Percentiles rank a stretch among this genome's conserved stretches.
These are phyloP conservation scores for Leptodermis oblonga DNA, from an alignment of 257 asterid species.

Conservation along the genomic window DNA sequence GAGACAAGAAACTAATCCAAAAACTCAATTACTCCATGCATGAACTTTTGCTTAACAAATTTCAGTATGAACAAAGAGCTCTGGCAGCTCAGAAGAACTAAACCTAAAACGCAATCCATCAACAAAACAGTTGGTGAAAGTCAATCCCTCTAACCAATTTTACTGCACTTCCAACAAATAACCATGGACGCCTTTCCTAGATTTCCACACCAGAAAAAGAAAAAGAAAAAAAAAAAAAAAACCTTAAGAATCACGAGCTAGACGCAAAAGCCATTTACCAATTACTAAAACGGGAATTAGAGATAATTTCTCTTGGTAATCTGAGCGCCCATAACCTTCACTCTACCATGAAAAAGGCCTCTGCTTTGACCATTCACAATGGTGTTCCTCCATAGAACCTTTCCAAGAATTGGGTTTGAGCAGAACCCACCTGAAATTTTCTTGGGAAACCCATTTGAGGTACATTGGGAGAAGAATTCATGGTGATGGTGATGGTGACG, in stretches of 20 bases:
- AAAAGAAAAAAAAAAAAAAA: too few species aligned
- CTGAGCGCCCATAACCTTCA: constrained; percentile 15
- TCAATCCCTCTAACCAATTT: neutral
- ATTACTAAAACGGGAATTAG: constrained; percentile 9
- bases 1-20: neutral
- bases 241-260: neutral
- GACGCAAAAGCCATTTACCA: constrained; percentile 17
- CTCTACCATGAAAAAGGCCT: constrained; percentile 7
- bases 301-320: constrained; percentile 14
- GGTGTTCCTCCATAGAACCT: constrained; percentile 7
- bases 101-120: neutral
- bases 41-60: neutral
- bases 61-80: neutral
- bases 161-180: neutral
- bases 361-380: constrained; percentile 9
- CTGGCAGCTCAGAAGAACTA: neutral
- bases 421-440: constrained; percentile 20
- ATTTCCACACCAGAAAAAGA: neutral
- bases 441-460: constrained; percentile 6
- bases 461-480: constrained; percentile 12
- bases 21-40: neutral
- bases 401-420: constrained; percentile 14
- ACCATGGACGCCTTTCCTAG: neutral
- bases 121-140: neutral
- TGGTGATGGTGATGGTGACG: constrained; percentile 5